Evolutionary conservation across 208 protist species (phyloP).

Genomic region (Leishmania braziliensis): DNA sequence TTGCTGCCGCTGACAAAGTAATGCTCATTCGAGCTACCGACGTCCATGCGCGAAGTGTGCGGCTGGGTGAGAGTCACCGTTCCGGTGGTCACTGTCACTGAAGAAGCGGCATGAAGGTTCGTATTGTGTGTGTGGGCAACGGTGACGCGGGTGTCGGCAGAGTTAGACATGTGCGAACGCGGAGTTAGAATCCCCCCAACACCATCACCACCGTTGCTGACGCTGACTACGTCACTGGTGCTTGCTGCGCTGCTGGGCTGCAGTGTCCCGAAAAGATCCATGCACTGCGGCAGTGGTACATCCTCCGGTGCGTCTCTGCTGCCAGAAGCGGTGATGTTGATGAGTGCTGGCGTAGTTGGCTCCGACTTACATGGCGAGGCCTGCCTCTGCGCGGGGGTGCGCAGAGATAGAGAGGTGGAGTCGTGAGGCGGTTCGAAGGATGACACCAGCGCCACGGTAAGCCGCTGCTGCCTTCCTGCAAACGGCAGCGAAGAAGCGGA

Average conservation of each 20-base stretch:
- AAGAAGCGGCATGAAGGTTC: neutral
- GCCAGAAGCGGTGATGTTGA: neutral
- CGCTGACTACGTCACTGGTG: neutral
- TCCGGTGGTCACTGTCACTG: neutral
- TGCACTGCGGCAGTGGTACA: slow-evolving; percentile 11
- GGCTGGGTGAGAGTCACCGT: neutral
- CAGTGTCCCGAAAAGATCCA: neutral
- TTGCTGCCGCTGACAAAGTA: neutral
- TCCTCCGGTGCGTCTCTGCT: slow-evolving; percentile 19
- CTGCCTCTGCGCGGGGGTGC: neutral
- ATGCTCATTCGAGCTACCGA: neutral
- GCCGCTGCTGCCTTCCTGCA: neutral
- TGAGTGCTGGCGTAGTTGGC: neutral
- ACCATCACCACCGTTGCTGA: neutral
- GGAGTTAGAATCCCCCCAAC: neutral
- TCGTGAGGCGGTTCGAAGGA: neutral
- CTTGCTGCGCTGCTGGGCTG: neutral
- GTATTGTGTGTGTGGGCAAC: neutral
- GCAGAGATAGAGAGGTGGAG: neutral
- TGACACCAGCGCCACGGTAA: neutral
- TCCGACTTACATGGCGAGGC: neutral
- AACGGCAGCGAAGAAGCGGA: neutral
- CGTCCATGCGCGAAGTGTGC: neutral
- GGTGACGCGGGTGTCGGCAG: neutral
- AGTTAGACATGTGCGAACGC: neutral